Conservation (phyloP, 2,329 filamentous ascomycete genomes). For the Teratosphaeria destructans region DNA sequence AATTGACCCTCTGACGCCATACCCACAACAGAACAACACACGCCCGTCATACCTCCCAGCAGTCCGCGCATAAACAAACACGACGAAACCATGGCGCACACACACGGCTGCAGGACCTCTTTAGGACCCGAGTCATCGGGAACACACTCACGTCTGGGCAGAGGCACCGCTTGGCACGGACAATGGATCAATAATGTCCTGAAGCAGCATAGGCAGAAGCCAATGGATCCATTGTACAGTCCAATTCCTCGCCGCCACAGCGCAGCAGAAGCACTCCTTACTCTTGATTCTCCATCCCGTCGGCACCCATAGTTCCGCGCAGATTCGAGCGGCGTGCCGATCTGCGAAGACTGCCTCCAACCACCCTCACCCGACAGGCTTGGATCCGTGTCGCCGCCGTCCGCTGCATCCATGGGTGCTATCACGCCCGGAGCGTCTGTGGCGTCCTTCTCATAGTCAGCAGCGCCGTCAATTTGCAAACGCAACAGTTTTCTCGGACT, state of each 20-base stretch:
- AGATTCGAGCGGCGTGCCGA: neutral
- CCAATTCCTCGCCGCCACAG: neutral
- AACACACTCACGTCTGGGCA: no score
- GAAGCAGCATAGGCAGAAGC: neutral
- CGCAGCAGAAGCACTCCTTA: neutral
- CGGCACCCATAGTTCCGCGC: neutral
- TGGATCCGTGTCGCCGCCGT: neutral
- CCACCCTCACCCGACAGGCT: no score
- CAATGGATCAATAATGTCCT: no score
- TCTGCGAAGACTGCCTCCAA: neutral
- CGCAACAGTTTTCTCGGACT: no score
- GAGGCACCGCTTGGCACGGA: no score
- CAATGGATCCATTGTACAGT: neutral
- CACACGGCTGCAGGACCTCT: no score
- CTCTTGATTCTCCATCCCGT: neutral
- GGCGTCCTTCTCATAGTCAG: neutral
- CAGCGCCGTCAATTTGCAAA: neutral
- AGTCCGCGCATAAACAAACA: no score
- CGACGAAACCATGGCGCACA: no score
- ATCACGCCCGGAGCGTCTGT: no score
- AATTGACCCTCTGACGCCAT: neutral
- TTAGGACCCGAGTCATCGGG: no score
- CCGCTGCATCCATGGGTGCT: neutral
- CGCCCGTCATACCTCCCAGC: no score
- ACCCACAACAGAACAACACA: no score